A percentile compares a stretch with the other conserved stretches of the same genome.
phyloP scores from a whole-genome alignment of 306 rosid genomes.

The Cucumis melo region DNA sequence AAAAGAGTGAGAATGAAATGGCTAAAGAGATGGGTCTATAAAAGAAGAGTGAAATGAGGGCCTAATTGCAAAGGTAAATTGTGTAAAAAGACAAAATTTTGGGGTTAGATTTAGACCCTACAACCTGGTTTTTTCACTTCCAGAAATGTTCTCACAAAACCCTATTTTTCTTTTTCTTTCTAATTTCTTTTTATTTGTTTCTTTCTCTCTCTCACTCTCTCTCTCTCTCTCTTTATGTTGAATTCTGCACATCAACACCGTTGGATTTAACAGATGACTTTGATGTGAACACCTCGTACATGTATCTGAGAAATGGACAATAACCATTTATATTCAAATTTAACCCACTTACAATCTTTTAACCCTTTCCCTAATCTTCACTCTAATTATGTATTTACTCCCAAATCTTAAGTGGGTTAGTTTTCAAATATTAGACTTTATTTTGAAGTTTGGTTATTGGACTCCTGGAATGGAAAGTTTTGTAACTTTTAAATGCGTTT shows the following conservation, averaged over 20 bases:
- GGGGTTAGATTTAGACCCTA: constrained; percentile 44
- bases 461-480: not conserved
- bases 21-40: constrained; percentile 23
- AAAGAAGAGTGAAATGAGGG: constrained; percentile 14
- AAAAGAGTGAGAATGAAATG: constrained; percentile 31
- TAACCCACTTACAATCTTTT: not conserved
- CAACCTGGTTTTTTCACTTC: constrained; percentile 40
- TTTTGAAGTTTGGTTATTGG: too few species aligned
- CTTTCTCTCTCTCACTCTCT: not conserved
- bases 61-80: constrained; percentile 18
- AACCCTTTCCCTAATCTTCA: not conserved
- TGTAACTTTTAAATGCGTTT: not conserved
- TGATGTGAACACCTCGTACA: constrained; percentile 12
- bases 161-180: not conserved
- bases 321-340: not conserved
- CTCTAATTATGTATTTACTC: not conserved
- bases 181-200: too few species aligned
- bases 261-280: constrained; percentile 10
- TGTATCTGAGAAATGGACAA: not conserved
- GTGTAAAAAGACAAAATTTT: constrained; percentile 42
- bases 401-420: not conserved
- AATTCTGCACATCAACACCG: constrained; percentile 8
- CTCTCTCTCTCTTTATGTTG: not conserved
- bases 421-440: not conserved
- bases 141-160: constrained; percentile 19